Base-by-base conservation (phyloP, 306 rosid genomes). In the Castanea crenata region DNA sequence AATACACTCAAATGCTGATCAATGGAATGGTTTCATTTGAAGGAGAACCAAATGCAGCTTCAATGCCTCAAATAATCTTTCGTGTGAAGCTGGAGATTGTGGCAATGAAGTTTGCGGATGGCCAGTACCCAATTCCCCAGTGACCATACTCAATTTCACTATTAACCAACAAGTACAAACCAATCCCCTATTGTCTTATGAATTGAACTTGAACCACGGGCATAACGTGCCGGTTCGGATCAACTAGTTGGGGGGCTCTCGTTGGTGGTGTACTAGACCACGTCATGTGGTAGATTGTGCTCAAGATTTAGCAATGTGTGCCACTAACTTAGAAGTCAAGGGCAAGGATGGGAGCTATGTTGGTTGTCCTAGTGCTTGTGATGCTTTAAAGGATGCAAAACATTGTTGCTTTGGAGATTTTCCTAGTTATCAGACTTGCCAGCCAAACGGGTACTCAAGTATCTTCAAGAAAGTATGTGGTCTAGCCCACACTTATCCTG, bases 321-420 rank as follows among this genome's bases (percentile, higher is more conserved):
- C 41, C 89, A 2, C 3, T 0, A 0, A 1, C 5, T 76, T 85
- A 31, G 51, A 79, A 14, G 75, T 75, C 2, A 1, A 0, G 4
- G 74, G 81, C 59, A 38, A 18, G 1, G 23, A n/a, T 18, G 81
- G 54, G 78, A 0, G 0, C 0, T 85, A 73, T 31, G 86, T 83
- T n/a, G 86, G 88, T 1, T 88, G 86, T 19, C 32, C 79, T 4
- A 83, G 81, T 29, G 65, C 87, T 3, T 88, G 88, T 51, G 86
- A 83, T 74, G 81, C 0, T 18, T 71, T 76, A 3, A 81, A 71
- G 73, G 81, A 71, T 4, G 73, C 81, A 1, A 67, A 0, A 1
- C 8, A 1, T 25, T 25, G 27, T 25, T 25, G 27, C 27, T 25
- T 25, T 25, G 27, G 27, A 25, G 2, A 25, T 25, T 25, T 25